Evolutionary conservation across 768 basidiomycete genomes (phyloP), one percentile per base, ranked within the genome.

Genomic region (Xerocomus potaroensis): DNA sequence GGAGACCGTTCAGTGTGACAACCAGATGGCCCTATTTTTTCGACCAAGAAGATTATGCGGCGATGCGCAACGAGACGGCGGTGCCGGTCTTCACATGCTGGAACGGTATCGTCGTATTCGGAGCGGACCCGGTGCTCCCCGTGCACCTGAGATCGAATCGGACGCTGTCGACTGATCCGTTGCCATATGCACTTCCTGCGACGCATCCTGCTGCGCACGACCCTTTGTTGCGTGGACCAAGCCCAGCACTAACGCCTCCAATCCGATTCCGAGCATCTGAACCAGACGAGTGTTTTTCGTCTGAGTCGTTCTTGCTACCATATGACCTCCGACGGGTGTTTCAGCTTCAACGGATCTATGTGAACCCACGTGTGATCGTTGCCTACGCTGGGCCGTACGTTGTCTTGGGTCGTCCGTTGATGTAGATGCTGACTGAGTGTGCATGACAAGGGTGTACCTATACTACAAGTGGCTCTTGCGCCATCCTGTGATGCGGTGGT

Each of bases 71-170:
- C 10, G 73, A 69, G 29, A 64, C 67, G 12, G 71, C 74, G 10
- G 73, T 65, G 2, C 72, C 74, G 9, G 73, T 73, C 6, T 70
- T 72, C 46, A 49, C 70, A 0, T 75, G 73, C 57, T 75, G 73
- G 73, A 75, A 75, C 41, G 74, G 74, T 26, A 70, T 74, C 51
- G 63, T 63, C 39, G 68, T 67, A 3, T 68, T 75, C 52, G 35
- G 52, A 8, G 67, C 73, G 0, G 73, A 75, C 41, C 71, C 73
- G 4, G 36, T 75, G 24, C 61, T 73, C 24, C 72, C 73, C 12
- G 47, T 70, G 29, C 48, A 62, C 38, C 61, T 72, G 5, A 72
- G 73, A 36, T 54, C 60, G 1, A 71, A 71, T 35, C 52, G 42
- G 14, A 69, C 68, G 12, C 65, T 73, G n/a, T 72, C 70, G 0